Percentiles rank a stretch among this genome's conserved stretches.
Evolutionary conservation across 495 filamentous ascomycete genomes (phyloP).

Genomic region (Friedmanniomyces endolithicus): DNA sequence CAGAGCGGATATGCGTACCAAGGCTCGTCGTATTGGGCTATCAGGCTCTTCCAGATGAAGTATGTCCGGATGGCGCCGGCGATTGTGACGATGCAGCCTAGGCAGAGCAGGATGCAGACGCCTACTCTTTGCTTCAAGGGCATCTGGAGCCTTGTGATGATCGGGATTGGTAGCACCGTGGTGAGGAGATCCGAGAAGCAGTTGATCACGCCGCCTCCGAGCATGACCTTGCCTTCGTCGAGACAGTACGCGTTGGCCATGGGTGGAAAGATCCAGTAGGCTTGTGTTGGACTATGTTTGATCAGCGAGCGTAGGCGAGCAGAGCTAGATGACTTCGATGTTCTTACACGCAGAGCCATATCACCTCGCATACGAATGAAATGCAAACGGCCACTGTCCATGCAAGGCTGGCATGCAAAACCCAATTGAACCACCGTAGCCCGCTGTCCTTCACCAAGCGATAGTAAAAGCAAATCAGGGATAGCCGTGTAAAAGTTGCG

Average conservation of each 20-base stretch:
- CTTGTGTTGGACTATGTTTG: conserved; percentile 34
- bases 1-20: conserved; percentile 45
- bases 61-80: conserved; percentile 45
- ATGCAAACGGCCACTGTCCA: conserved; percentile 36
- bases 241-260: conserved; percentile 36
- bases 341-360: conserved; percentile 48
- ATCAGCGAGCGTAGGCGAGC: neutral
- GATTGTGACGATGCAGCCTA: conserved; percentile 46
- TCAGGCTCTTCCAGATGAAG: conserved; percentile 39
- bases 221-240: conserved; percentile 37
- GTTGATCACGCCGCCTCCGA: conserved; percentile 46
- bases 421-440: conserved; percentile 31
- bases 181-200: conserved; percentile 46
- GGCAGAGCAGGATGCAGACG: conserved; percentile 44
- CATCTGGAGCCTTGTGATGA: conserved; percentile 44
- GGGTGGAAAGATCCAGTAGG: conserved; percentile 40
- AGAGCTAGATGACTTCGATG: neutral
- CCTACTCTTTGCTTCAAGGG: conserved; percentile 42
- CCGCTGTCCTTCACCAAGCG: conserved; percentile 36
- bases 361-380: conserved; percentile 38
- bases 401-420: conserved; percentile 35
- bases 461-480: conserved; percentile 46
- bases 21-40: conserved; percentile 39
- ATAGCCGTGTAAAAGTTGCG: conserved; percentile 44
- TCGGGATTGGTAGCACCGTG: conserved; percentile 47